Evolutionary conservation across 2,329 filamentous ascomycete species (phyloP).

Genomic region (Phialemonium atrogriseum): DNA sequence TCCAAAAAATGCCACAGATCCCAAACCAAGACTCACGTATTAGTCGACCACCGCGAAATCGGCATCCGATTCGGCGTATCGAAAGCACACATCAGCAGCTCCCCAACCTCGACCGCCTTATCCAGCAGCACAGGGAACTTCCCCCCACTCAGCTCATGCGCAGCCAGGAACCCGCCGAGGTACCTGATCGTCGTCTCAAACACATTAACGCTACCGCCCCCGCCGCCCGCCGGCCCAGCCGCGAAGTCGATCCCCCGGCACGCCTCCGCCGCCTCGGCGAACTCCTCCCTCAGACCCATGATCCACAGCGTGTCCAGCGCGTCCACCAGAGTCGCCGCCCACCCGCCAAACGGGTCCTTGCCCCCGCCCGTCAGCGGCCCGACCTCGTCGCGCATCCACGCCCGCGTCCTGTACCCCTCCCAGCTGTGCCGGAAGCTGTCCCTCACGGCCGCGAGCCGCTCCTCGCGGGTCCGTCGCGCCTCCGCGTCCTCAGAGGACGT

Average conservation of each 20-base stretch:
- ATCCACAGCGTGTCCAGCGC: slow-evolving; percentile 63
- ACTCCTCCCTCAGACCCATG: slow-evolving; percentile 56
- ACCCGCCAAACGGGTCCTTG: slow-evolving; percentile 53
- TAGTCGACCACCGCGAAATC: slow-evolving; percentile 48
- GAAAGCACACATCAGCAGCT: slow-evolving; percentile 57
- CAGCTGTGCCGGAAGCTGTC: slow-evolving; percentile 47
- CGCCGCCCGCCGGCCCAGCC: slow-evolving; percentile 31
- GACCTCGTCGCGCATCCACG: slow-evolving; percentile 56
- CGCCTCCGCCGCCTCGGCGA: slow-evolving; percentile 50
- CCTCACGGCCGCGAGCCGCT: slow-evolving; percentile 35
- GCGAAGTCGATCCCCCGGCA: slow-evolving; percentile 53
- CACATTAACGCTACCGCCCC: slow-evolving; percentile 54
- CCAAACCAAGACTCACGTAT: slow-evolving; percentile 19
- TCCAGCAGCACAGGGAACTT: slow-evolving; percentile 43
- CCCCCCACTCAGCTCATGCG: slow-evolving; percentile 55
- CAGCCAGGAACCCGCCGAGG: slow-evolving; percentile 56
- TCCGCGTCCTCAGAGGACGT: slow-evolving; percentile 30
- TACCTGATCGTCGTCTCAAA: slow-evolving; percentile 66
- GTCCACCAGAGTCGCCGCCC: slow-evolving; percentile 58
- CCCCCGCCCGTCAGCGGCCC: slow-evolving; percentile 42
- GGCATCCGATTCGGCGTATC: slow-evolving; percentile 64
- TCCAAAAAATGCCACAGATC: background rate
- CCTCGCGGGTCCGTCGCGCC: slow-evolving; percentile 24
- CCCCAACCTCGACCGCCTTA: slow-evolving; percentile 56
- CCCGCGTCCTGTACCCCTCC: slow-evolving; percentile 49